Base-by-base conservation (phyloP, 1,284 basidiomycete species). In the Pyrrhoderma noxium region DNA sequence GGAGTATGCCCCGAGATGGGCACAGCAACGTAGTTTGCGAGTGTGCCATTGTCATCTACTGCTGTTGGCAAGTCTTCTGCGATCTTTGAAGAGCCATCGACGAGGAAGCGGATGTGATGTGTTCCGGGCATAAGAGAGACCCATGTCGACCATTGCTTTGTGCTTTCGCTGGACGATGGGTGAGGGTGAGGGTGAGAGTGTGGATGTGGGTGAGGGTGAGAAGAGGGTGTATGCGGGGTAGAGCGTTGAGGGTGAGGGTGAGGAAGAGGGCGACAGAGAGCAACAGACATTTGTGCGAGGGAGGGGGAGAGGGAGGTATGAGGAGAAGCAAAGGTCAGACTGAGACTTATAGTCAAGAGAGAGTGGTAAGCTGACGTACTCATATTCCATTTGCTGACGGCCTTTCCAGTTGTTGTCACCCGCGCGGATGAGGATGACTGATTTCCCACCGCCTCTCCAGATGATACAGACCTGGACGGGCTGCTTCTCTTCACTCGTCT, bases 81-180 rank as follows among this genome's bases (percentile, higher is more conserved):
- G 11, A 84, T 72, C 54, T 85, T 81, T 85, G 88, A 93, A 47
- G 85, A 79, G 53, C 91, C 88, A 67, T 99, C 96, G 54, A 99
- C 92, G 59, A 98, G 81, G 73, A 98, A 99, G 58, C 94, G 93
- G 64, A 98, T 78, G 55, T 95, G 89, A 64, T 99, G 94, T 1
- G 93, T 94, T 19, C 95, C 96, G 0, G 94, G 93, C 11, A 84
- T 80, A 2, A 96, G 77, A 14, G 70, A 56, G 38, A 87, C 74
- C 52, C 69, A 74, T 11, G 71, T 67, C 35, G 64, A 68, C 66
- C 73, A 77, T 8, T 64, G 65, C 51, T 67, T 66, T 38, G 68
- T 67, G 25, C 62, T 61, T 37, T 68, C 57, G 49, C 68, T 69
- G 47, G 13, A 48, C 18, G n/a, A n/a, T n/a, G 51, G 40, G 13